Percentiles rank a stretch among this genome's conserved stretches.
Evolutionary conservation across 176 grass and related monocot genomes (phyloP).

Genomic region (Thalia dealbata): DNA sequence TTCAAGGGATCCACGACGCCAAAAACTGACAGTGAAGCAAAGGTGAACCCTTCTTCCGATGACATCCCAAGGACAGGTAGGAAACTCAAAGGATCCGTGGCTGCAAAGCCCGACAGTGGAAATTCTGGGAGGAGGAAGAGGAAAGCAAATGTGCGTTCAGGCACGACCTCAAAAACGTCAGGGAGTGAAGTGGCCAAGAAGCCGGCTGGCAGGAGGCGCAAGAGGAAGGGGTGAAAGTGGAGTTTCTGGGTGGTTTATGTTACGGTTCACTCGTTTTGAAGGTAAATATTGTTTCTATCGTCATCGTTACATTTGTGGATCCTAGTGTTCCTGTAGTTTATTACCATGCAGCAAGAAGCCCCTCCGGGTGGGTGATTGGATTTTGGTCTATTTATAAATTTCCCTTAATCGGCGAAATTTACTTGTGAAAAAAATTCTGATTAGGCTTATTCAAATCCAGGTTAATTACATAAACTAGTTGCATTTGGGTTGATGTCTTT

Average conservation of each 20-base stretch:
- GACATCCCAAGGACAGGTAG: too few relatives aligned
- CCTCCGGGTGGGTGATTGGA: neutral
- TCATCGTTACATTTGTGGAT: neutral
- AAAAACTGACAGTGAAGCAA: slow-evolving; percentile 17
- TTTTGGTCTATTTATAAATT: neutral
- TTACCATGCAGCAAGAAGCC: neutral
- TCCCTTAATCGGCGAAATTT: neutral
- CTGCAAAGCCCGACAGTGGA: too few relatives aligned
- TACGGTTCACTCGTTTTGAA: neutral
- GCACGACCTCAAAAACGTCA: neutral
- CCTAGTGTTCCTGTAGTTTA: neutral
- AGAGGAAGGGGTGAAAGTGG: slow-evolving; percentile 23
- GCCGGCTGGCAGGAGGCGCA: slow-evolving; percentile 28
- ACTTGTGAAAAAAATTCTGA: neutral
- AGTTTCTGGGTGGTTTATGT: neutral
- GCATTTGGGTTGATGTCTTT: too few relatives aligned
- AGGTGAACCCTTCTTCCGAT: slow-evolving; percentile 26
- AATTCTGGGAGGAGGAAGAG: too few relatives aligned
- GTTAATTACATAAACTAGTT: too few relatives aligned
- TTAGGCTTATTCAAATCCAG: neutral
- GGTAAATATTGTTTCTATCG: neutral
- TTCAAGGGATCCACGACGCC: neutral
- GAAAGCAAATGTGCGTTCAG: slow-evolving; percentile 4
- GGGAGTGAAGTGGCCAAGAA: slow-evolving; percentile 10
- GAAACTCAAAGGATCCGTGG: too few relatives aligned